Conservation (phyloP, 1,139 yeast species). For the Diutina neorugosa region DNA sequence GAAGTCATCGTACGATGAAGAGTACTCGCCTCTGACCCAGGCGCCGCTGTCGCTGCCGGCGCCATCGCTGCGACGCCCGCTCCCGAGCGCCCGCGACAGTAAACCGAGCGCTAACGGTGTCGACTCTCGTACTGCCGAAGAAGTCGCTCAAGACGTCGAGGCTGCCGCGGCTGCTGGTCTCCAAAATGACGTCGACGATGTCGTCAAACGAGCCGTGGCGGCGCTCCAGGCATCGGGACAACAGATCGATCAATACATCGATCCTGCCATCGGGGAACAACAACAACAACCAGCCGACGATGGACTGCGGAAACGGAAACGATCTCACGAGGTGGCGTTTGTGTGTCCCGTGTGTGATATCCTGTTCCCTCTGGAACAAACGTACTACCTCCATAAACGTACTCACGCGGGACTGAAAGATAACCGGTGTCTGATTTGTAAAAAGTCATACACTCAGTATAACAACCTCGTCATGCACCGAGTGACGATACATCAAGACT, state of each 20-base stretch:
- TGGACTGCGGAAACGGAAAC: background rate
- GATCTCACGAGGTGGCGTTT: background rate
- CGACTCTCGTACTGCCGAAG: background rate
- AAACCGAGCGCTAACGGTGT: background rate
- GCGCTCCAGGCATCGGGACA: background rate
- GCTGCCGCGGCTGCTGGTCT: background rate
- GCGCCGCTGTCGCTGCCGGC: too few relatives aligned
- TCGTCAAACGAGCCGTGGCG: conserved; percentile 3
- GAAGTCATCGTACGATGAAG: background rate
- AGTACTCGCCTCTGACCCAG: background rate
- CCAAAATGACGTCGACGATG: background rate
- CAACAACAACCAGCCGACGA: background rate
- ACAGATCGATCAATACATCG: background rate
- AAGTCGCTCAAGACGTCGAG: background rate
- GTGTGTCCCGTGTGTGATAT: conserved; percentile 1
- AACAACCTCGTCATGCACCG: conserved; percentile 10
- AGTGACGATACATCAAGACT: conserved; percentile 8
- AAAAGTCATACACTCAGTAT: conserved; percentile 9
- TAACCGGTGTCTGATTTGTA: conserved; percentile 8
- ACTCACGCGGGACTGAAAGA: conserved; percentile 8
- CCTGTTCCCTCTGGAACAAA: background rate
- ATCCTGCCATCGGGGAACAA: conserved; percentile 2
- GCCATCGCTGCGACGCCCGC: too few relatives aligned
- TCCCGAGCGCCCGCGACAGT: background rate
- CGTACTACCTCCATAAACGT: background rate